phyloP scores from a whole-genome alignment of 208 protist species.

The Crithidia fasciculata region DNA sequence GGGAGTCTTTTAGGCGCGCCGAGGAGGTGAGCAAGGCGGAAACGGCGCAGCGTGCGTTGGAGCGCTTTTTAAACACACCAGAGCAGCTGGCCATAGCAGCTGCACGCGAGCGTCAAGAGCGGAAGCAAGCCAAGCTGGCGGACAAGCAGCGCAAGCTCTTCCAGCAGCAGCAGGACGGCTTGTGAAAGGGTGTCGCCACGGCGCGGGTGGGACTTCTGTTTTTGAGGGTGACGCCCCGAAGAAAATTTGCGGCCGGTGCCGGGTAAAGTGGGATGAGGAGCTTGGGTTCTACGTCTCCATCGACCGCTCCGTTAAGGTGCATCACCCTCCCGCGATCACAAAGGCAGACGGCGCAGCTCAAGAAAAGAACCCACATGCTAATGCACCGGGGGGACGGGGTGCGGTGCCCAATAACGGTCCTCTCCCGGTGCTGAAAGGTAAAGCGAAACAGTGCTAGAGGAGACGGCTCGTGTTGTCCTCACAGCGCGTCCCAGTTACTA shows the following conservation, averaged over 20 bases:
- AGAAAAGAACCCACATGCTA: background rate
- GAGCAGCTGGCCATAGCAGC: slow-evolving; percentile 74
- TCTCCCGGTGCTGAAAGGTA: background rate
- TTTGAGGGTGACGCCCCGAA: slow-evolving; percentile 48
- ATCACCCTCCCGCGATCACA: slow-evolving; percentile 8
- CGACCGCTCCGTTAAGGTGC: slow-evolving; percentile 29
- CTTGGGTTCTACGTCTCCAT: slow-evolving; percentile 74
- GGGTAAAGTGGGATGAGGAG: slow-evolving; percentile 68
- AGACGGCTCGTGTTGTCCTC: too few species aligned
- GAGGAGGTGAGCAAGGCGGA: slow-evolving; percentile 42
- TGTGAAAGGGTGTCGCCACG: slow-evolving; percentile 77
- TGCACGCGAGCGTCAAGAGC: slow-evolving; percentile 51
- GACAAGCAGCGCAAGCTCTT: slow-evolving; percentile 43
- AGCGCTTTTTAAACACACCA: slow-evolving; percentile 75
- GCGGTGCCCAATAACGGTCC: background rate
- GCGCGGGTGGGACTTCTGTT: slow-evolving; percentile 48
- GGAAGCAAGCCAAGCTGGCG: slow-evolving; percentile 25
- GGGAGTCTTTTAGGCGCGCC: slow-evolving; percentile 17
- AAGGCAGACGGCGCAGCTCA: background rate
- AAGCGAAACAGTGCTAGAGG: background rate
- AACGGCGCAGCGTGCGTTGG: slow-evolving; percentile 60
- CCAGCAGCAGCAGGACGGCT: slow-evolving; percentile 52
- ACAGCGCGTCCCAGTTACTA: background rate
- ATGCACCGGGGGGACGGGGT: background rate
- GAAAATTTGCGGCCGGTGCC: slow-evolving; percentile 70